These are phyloP conservation scores for Moricandia arvensis DNA, from an alignment of 345 rosid genomes.

Conservation along the genomic window DNA sequence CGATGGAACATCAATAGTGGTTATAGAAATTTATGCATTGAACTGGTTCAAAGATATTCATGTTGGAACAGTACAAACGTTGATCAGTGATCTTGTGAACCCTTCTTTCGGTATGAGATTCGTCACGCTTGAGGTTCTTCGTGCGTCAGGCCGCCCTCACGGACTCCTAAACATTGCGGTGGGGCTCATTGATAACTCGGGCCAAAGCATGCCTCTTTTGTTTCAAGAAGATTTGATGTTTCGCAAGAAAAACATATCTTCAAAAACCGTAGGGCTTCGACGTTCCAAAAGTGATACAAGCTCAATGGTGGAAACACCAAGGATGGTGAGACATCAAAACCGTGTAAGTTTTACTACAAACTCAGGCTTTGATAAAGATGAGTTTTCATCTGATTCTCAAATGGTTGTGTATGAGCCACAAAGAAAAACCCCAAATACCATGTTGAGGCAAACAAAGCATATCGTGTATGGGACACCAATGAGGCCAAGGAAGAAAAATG, in stretches of 20 bases:
- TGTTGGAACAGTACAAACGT: too few relatives aligned
- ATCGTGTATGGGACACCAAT: too few relatives aligned
- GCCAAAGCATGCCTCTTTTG: slow-evolving; percentile 77
- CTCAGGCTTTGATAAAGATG: slow-evolving; percentile 36
- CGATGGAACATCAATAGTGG: too few relatives aligned
- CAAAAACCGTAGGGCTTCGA: slow-evolving; percentile 62
- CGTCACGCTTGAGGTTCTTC: slow-evolving; percentile 76
- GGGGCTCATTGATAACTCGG: slow-evolving; percentile 70
- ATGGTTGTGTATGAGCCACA: too few relatives aligned
- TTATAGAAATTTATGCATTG: slow-evolving; percentile 72
- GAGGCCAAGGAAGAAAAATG: slow-evolving; percentile 24
- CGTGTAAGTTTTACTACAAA: slow-evolving; percentile 40
- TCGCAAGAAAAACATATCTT: slow-evolving; percentile 34
- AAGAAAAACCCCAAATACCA: too few relatives aligned
- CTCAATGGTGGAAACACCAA: slow-evolving; percentile 46
- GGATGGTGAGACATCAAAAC: slow-evolving; percentile 20
- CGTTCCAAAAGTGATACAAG: slow-evolving; percentile 79
- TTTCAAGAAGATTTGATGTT: slow-evolving; percentile 35
- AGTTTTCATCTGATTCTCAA: slow-evolving; percentile 36
- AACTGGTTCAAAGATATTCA: slow-evolving; percentile 86
- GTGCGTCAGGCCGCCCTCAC: slow-evolving; percentile 80
- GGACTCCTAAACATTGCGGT: slow-evolving; percentile 81
- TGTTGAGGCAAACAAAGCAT: too few relatives aligned
- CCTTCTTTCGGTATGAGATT: slow-evolving; percentile 54
- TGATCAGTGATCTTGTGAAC: too few relatives aligned